Percentiles rank a stretch among this genome's conserved stretches.
phyloP scores from a whole-genome alignment of 129 eudicot species.

The Logfia minima region DNA sequence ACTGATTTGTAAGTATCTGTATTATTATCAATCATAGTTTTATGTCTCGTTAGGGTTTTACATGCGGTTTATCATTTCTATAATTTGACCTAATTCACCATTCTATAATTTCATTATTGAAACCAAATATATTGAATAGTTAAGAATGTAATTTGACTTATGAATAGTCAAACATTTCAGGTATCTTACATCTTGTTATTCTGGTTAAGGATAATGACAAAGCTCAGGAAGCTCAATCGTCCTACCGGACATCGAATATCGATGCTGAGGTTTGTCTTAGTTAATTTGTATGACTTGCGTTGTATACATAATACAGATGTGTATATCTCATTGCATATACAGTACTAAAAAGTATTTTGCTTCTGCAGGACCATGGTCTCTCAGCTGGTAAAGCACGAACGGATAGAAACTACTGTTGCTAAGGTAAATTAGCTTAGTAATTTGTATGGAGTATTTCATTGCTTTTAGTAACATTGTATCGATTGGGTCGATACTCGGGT shows the following conservation, averaged over 20 bases:
- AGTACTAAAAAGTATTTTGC: neutral
- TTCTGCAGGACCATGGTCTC: constrained; percentile 87
- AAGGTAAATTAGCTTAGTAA: constrained; percentile 48
- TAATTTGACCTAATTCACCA: constrained; percentile 11
- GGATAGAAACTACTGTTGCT: constrained; percentile 91
- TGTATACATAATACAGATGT: too few relatives aligned
- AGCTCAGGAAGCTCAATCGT: constrained; percentile 85
- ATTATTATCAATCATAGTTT: neutral
- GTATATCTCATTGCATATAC: neutral
- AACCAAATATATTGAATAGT: neutral
- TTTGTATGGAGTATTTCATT: neutral
- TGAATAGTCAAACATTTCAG: neutral
- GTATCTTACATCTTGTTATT: constrained; percentile 17
- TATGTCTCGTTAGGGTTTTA: constrained; percentile 11
- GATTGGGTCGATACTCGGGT: neutral
- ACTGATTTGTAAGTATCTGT: neutral
- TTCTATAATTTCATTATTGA: neutral
- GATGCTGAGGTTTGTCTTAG: constrained; percentile 58
- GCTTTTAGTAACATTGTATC: neutral
- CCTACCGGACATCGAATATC: constrained; percentile 85
- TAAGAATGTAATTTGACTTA: too few relatives aligned
- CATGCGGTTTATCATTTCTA: neutral
- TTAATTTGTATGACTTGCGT: neutral
- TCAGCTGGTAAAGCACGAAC: constrained; percentile 90
- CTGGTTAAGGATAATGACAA: constrained; percentile 50